Evolutionary conservation across 192 early-diverging fungal genomes (phyloP).

Genomic region (Chytriomyces sp.): DNA sequence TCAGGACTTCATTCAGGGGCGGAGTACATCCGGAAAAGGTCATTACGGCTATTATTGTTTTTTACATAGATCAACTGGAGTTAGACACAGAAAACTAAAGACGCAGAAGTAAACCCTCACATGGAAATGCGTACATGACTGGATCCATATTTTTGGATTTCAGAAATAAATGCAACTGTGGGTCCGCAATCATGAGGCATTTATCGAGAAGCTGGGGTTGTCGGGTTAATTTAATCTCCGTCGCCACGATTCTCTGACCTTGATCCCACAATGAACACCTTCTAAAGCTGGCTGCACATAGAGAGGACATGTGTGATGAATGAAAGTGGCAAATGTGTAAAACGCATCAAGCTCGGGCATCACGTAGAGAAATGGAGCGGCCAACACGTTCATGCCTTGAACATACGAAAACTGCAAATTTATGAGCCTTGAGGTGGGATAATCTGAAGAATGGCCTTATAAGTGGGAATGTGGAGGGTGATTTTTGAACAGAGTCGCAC

Average conservation of each 20-base stretch:
- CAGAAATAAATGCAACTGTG: conserved; percentile 70
- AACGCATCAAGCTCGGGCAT: conserved; percentile 94
- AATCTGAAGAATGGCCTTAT: conserved; percentile 30
- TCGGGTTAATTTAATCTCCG: not conserved
- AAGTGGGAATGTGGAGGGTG: not conserved
- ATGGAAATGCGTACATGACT: conserved; percentile 86
- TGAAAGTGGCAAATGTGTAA: conserved; percentile 82
- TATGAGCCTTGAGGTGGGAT: conserved; percentile 49
- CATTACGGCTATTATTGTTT: conserved; percentile 68
- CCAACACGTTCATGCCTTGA: conserved; percentile 93
- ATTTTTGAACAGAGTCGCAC: conserved; percentile 38
- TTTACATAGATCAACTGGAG: too few species aligned
- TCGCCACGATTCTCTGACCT: conserved; percentile 65
- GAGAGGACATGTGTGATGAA: conserved; percentile 84
- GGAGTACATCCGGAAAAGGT: conserved; percentile 89
- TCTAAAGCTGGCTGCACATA: conserved; percentile 90
- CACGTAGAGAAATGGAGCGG: conserved; percentile 86
- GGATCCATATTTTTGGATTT: conserved; percentile 71
- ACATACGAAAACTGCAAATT: conserved; percentile 76
- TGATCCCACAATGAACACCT: conserved; percentile 88
- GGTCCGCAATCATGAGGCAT: conserved; percentile 77
- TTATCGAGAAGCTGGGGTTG: conserved; percentile 72
- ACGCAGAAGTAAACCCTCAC: conserved; percentile 48
- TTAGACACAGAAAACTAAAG: conserved; percentile 8
- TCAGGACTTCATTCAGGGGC: conserved; percentile 79